phyloP scores from a whole-genome alignment of 2,329 filamentous ascomycete species.

The Xylariaceae sp. region DNA sequence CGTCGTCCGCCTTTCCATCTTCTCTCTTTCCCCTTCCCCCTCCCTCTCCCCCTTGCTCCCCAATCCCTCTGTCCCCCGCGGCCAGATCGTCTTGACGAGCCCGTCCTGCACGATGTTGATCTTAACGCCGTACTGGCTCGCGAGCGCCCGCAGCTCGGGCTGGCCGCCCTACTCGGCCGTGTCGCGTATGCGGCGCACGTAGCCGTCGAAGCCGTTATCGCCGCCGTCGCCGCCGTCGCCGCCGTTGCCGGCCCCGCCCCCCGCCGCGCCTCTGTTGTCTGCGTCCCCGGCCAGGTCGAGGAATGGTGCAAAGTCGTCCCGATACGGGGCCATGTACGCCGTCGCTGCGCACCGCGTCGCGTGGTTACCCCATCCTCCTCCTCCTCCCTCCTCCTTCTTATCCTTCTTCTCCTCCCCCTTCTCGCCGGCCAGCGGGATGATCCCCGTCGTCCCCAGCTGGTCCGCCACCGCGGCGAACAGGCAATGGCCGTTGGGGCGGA shows the following conservation, averaged over 20 bases:
- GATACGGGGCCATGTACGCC: constrained; percentile 64
- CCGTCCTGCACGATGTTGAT: constrained; percentile 86
- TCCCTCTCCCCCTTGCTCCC: constrained; percentile 41
- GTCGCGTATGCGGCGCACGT: constrained; percentile 69
- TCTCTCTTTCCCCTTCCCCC: constrained; percentile 25
- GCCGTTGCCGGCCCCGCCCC: too few species aligned
- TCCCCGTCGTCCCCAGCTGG: constrained; percentile 65
- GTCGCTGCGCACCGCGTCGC: constrained; percentile 64
- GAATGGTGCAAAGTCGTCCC: constrained; percentile 79
- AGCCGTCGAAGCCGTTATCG: too few species aligned
- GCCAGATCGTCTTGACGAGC: constrained; percentile 68
- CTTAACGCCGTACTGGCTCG: constrained; percentile 68
- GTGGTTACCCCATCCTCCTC: constrained; percentile 46
- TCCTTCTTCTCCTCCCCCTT: not conserved
- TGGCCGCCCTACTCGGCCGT: constrained; percentile 97
- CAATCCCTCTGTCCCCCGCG: too few species aligned
- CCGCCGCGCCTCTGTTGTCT: too few species aligned
- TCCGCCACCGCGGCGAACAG: constrained; percentile 88
- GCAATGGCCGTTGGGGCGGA: constrained; percentile 88
- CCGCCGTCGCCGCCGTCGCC: too few species aligned
- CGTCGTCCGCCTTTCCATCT: too few species aligned
- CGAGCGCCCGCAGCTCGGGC: constrained; percentile 78
- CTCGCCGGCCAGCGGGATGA: too few species aligned
- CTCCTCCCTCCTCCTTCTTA: constrained; percentile 6
- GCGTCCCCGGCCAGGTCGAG: constrained; percentile 63